Base-by-base conservation (phyloP, 129 eudicot genomes). In the Erigeron canadensis region DNA sequence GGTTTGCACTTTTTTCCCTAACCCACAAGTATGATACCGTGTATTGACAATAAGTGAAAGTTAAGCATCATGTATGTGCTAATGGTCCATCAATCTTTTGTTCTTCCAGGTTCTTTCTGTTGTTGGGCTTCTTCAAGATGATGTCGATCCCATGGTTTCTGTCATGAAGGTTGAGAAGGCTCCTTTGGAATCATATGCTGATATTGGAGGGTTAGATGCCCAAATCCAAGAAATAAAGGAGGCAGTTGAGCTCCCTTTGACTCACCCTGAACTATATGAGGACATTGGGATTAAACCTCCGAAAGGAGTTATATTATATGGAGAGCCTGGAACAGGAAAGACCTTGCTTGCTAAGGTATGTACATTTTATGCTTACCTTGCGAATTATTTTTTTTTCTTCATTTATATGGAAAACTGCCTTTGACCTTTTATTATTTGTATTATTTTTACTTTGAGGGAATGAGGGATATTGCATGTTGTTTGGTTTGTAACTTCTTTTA, bases 241-340 rank as follows among this genome's bases (percentile, higher is more conserved):
- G 81, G 98, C 98, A 53, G 98, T 93, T 60, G 98, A 93, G 77
- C 98, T 93, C 40, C 98, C 98, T 8, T 61, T 93, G 81, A 89
- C 98, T 34, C 98, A 93, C 84, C 98, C 98, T 47, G 98, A 93
- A 68, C 78, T 93, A 23, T 93, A 93, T 75, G 96, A 93, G 77
- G 98, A 93, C 77, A 93, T 93, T 81, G 98, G 98, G 75, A 93
- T 93, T 66, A 93, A 87, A 77, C 98, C 98, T 69, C 98, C 98
- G 55, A 93, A 93, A 38, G 98, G 98, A 55, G 98, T 93, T 63
- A 93, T 93, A 77, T 90, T 93, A 23, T 93, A 93, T 81, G 98
- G 98, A 72, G 98, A 93, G 71, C 98, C 98, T 68, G 98, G 98
- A 47, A 93, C 98, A n/a, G 98, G 98, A 44, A 93, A 93, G 80